Evolutionary conservation across 768 basidiomycete species (phyloP).

Genomic region (Saitozyma sp.): DNA sequence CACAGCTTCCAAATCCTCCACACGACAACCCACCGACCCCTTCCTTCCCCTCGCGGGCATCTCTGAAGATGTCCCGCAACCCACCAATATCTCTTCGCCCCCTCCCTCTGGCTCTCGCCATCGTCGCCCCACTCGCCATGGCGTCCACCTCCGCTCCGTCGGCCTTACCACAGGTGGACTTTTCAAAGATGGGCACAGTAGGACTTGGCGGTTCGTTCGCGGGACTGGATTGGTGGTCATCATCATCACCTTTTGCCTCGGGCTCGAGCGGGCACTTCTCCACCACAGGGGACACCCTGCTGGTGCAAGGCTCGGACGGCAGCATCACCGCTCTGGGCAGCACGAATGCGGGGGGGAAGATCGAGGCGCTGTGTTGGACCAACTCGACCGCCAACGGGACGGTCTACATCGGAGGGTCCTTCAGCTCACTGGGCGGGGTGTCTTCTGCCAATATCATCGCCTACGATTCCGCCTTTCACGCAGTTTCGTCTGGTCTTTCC

Average conservation of each 20-base stretch:
- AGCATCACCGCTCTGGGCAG: conserved; percentile 69
- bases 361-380: conserved; percentile 66
- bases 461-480: conserved; percentile 55
- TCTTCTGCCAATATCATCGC: conserved; percentile 72
- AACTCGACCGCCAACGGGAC: conserved; percentile 54
- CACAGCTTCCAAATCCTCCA: neutral
- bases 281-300: conserved; percentile 57
- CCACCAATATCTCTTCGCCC: conserved; percentile 3
- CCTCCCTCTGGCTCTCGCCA: conserved; percentile 21
- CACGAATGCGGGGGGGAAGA: conserved; percentile 75
- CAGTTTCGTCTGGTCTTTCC: conserved; percentile 61
- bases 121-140: conserved; percentile 21
- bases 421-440: conserved; percentile 67
- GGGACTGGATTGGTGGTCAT: conserved; percentile 64
- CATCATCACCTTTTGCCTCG: conserved; percentile 48
- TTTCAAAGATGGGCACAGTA: conserved; percentile 83
- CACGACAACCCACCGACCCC: neutral
- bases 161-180: conserved; percentile 64
- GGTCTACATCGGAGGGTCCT: conserved; percentile 81
- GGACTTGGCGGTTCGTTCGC: conserved; percentile 84
- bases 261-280: conserved; percentile 55
- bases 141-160: conserved; percentile 38
- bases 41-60: conserved; percentile 4
- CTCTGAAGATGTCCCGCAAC: neutral
- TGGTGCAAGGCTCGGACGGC: conserved; percentile 67